Evolutionary conservation across 306 rosid species (phyloP), one percentile per base, ranked within the genome.

Genomic region (Sicyos edulis): DNA sequence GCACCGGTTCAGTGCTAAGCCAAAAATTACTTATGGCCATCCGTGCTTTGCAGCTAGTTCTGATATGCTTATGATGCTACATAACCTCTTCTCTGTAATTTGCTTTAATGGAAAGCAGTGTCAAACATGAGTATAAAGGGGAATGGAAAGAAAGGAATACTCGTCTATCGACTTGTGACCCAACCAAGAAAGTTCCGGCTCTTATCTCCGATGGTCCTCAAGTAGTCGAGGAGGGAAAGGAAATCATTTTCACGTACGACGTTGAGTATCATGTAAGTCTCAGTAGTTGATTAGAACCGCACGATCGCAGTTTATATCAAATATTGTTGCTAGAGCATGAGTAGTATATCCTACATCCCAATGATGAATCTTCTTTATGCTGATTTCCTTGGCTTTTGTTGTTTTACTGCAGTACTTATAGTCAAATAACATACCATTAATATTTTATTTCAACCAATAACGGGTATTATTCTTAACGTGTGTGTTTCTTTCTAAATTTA

Each of bases 131-230:
- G 45, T 77, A 70, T 68, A 88, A 88, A 9, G 90, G 93, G 49
- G 67, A 80, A 63, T 88, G 90, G 90, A 24, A 61, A 21, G 87
- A 74, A 74, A 75, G 26, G 45, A 84, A 80, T n/a, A 88, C 80
- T 13, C 87, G 84, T 62, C 78, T 88, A 64, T 82, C 82, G 66
- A 86, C 93, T 22, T 86, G 93, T 64, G 93, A 88, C 60, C 90
- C 93, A 77, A 86, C 75, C 63, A 42, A 83, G 32, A 86, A 86
- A 75, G 84, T 69, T 73, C 67, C 79, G 10, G 87, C 84, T 77
- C 58, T 74, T 24, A 84, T 80, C 82, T 84, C 88, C 42, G 83
- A 88, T 83, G 54, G 72, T 63, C 93, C 93, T 42, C 93, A 85
- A 69, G 86, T 80, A 75, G 90, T 88, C 54, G 93, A 88, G 78